Evolutionary conservation across 1,284 basidiomycete species (phyloP), one percentile per base, ranked within the genome.

Genomic region (Trametes sp.): DNA sequence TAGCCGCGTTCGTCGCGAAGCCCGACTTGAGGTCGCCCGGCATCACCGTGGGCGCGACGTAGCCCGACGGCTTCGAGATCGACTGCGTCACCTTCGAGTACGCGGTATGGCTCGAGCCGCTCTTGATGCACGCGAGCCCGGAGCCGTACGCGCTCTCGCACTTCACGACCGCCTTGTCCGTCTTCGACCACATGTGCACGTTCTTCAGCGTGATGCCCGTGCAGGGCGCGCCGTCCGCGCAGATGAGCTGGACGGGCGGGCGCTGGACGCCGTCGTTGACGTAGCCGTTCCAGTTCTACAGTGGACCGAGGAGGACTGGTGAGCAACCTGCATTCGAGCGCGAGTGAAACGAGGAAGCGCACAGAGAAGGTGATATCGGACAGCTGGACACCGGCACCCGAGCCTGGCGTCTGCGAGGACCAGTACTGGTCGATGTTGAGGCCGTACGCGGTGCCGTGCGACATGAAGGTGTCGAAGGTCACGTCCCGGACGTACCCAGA

Each of bases 371-470:
- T 72, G 64, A 76, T 73, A 51, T 74, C 71, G 41, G 60, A 64
- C 10, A 76, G 67, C 45, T 68, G 63, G 0, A 77, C 74, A 16
- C 75, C 76, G 33, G 69, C 64, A 1, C 75, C 75, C 13, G 62
- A 29, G 23, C 62, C 65, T 8, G 70, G 65, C 4, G 58, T 61
- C 51, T 70, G 60, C 19, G 65, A 67, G 11, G 70, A 65, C 75
- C 76, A 78, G 63, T 74, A 77, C 49, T 75, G 72, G 60, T 78
- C 71, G 59, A 78, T 67, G 59, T 77, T 68, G 46, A 76, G 66
- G 4, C 73, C 76, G 57, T 77, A 78, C 19, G 76, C 76, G 19
- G 75, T 75, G 2, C 72, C 73, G 4, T 71, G 69, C 1, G 72
- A 64, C 52, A 75, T 69, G 69, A 78, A 78, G 64, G 74, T 69